These are phyloP conservation scores for Suillus placidus DNA, from an alignment of 768 basidiomycete genomes.

Conservation along the genomic window DNA sequence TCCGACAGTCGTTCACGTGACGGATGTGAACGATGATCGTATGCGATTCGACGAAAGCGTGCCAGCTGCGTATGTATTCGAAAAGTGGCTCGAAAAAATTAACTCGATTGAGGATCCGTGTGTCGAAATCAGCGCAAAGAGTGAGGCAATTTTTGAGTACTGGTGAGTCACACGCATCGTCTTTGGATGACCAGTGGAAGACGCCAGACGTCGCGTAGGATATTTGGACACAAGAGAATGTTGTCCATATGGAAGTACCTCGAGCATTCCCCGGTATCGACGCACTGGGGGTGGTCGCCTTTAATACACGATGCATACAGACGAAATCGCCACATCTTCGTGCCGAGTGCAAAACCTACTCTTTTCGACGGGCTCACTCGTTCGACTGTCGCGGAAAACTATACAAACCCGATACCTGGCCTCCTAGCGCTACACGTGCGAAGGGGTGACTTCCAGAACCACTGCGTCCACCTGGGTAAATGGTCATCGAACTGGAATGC, in stretches of 20 bases:
- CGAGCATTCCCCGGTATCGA: constrained; percentile 35
- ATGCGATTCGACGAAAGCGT: constrained; percentile 29
- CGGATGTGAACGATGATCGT: constrained; percentile 31
- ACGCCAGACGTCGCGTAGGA: constrained; percentile 24
- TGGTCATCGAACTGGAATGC: constrained; percentile 40
- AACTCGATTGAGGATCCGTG: constrained; percentile 41
- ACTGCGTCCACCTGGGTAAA: constrained; percentile 44
- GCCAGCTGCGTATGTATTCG: constrained; percentile 34
- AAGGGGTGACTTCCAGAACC: constrained; percentile 48
- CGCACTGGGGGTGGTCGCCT: constrained; percentile 42
- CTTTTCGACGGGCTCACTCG: not conserved
- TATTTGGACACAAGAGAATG: constrained; percentile 38
- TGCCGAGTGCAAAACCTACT: not conserved
- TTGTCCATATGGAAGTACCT: constrained; percentile 39
- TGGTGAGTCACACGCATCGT: constrained; percentile 29
- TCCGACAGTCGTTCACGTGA: constrained; percentile 35
- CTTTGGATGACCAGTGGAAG: not conserved
- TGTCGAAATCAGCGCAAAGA: constrained; percentile 35
- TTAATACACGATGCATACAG: constrained; percentile 36
- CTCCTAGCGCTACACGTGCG: constrained; percentile 53
- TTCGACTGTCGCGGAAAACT: constrained; percentile 8
- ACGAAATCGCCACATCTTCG: constrained; percentile 34
- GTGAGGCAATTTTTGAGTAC: constrained; percentile 37
- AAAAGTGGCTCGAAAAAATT: constrained; percentile 42
- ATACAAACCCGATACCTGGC: constrained; percentile 34